These are phyloP conservation scores for Dactylellina drechsleri DNA, from an alignment of 2,329 filamentous ascomycete species.

Conservation along the genomic window DNA sequence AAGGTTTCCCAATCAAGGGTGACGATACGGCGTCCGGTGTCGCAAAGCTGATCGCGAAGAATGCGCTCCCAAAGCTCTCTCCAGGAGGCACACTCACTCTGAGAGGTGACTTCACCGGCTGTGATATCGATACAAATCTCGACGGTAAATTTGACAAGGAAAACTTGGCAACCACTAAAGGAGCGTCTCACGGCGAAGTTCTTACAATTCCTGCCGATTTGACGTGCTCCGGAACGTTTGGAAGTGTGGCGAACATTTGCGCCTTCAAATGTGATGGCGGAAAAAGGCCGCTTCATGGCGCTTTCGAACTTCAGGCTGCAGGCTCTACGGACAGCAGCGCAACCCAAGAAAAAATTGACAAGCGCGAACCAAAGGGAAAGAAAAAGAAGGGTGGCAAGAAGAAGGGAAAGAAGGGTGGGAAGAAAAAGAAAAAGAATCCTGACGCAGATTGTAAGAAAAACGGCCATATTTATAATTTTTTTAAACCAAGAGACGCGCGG, in stretches of 20 bases:
- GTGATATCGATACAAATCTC: constrained; percentile 15
- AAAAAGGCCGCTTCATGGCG: neutral
- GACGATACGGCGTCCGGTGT: neutral
- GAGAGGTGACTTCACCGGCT: neutral
- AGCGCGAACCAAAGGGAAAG: neutral
- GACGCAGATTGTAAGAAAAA: neutral
- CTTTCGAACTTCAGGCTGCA: constrained; percentile 1
- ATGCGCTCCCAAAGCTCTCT: constrained; percentile 7
- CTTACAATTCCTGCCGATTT: constrained; percentile 7
- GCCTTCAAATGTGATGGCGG: constrained; percentile 10
- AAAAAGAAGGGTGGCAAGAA: neutral
- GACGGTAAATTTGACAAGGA: constrained; percentile 7
- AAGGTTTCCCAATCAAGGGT: constrained; percentile 1
- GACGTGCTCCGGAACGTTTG: constrained; percentile 1
- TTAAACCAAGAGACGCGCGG: neutral
- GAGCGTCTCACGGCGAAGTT: neutral
- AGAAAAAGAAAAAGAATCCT: neutral
- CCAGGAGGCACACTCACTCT: constrained; percentile 8
- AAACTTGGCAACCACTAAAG: neutral
- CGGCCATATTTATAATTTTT: neutral
- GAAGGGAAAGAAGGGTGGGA: neutral
- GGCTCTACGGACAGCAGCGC: neutral
- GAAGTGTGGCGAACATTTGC: constrained; percentile 8
- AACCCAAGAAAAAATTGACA: neutral
- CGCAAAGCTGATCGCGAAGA: neutral